Evolutionary conservation across 2,329 filamentous ascomycete genomes (phyloP), one percentile per base, ranked within the genome.

Genomic region (Mycogone perniciosa): DNA sequence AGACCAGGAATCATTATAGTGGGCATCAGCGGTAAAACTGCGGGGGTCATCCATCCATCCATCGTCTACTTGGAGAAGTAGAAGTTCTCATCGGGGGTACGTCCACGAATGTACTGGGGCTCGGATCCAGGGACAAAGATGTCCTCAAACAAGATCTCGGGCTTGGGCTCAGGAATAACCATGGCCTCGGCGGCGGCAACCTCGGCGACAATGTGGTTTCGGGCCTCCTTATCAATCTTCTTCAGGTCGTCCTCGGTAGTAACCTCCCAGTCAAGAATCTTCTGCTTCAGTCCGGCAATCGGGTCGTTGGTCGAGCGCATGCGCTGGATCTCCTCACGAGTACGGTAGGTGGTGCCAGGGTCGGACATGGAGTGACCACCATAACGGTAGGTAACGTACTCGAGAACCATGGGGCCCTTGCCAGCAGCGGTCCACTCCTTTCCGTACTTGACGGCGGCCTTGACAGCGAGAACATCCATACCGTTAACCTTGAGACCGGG

Each of bases 281-380:
- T 96, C 79, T 93, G 88, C 85, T 97, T 97, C 62, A 99, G 84
- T 54, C 93, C 93, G 64, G 91, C 90, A 67, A 99, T 99, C 61
- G 93, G 90, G 76, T 99, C 93, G 76, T 97, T 89, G 75, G 93
- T 99, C 64, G 88, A 95, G 67, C 93, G 89, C 93, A 99, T 99
- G 73, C 92, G 91, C 80, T 96, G 92, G 68, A 99, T 96, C 78
- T 99, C 93, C 79, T 99, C 93, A 74, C 93, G 90, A 62, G 92
- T 96, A 72, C 91, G 87, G 86, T 99, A 99, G 64, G 93, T 97
- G 72, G 93, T 99, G 71, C 93, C 93, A 54, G 93, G 93, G 73
- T 99, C 93, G 67, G 92, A 97, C 93, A 99, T 99, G 76, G 90
- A 96, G 85, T 99, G 93, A 62, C 93, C 93, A 70, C 93, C 93